Conservation (phyloP, 2,329 filamentous ascomycete species). For the Phaeosphaeriaceae sp. region DNA sequence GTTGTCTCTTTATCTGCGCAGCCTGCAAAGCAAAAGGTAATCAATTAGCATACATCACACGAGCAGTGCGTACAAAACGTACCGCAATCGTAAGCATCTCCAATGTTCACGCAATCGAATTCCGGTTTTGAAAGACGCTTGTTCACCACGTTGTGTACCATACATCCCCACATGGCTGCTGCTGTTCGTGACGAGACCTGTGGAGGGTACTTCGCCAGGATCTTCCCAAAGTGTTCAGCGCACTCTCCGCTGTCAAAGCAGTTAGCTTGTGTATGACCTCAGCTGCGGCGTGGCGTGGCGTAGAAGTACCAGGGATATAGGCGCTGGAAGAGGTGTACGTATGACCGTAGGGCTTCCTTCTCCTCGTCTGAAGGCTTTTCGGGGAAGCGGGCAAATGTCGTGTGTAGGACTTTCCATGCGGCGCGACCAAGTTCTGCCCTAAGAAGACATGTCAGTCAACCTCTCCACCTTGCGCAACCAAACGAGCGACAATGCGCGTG, state of each 20-base stretch:
- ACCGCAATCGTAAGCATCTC: slow-evolving; percentile 70
- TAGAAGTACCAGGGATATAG: slow-evolving; percentile 66
- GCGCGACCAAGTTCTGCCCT: slow-evolving; percentile 70
- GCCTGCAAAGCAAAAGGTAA: slow-evolving; percentile 28
- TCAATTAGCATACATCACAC: neutral
- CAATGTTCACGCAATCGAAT: slow-evolving; percentile 70
- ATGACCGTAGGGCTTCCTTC: slow-evolving; percentile 64
- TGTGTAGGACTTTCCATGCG: slow-evolving; percentile 72
- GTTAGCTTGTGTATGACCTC: slow-evolving; percentile 34
- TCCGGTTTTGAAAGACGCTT: slow-evolving; percentile 65
- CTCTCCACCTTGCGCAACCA: neutral
- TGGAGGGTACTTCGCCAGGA: slow-evolving; percentile 68
- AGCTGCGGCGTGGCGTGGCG: slow-evolving; percentile 21
- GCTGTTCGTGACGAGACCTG: slow-evolving; percentile 67
- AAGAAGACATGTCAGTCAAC: slow-evolving; percentile 26
- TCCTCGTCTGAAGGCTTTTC: slow-evolving; percentile 68
- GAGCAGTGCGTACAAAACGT: neutral
- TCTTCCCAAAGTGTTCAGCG: slow-evolving; percentile 67
- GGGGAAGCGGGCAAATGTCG: slow-evolving; percentile 70
- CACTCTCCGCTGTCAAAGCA: slow-evolving; percentile 64
- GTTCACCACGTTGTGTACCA: slow-evolving; percentile 72
- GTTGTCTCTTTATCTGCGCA: slow-evolving; percentile 63
- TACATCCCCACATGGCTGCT: slow-evolving; percentile 71
- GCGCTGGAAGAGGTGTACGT: slow-evolving; percentile 69
- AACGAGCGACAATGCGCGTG: slow-evolving; percentile 7